Percentiles rank a stretch among this genome's conserved stretches.
Conservation (phyloP, 2,329 filamentous ascomycete genomes). For the Ilyonectria destructans region DNA sequence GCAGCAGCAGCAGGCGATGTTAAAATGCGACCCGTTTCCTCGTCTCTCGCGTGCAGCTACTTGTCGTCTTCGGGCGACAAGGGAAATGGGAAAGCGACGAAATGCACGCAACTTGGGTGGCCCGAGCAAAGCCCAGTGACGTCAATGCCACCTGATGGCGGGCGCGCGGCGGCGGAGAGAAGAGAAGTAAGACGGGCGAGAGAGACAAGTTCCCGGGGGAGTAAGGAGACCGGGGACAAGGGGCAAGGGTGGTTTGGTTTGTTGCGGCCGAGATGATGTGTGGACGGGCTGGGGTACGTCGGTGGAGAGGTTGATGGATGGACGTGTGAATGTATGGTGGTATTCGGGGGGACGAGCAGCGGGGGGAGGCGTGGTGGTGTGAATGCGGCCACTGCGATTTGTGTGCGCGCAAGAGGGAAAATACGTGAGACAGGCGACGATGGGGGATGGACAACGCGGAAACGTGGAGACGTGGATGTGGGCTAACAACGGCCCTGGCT, state of each 20-base stretch:
- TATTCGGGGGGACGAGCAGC: background rate
- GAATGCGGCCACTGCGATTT: constrained; percentile 7
- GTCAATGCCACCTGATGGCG: constrained; percentile 50
- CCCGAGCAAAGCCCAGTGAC: constrained; percentile 41
- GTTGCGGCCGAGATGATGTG: constrained; percentile 20
- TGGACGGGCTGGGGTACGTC: constrained; percentile 10
- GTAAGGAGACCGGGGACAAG: background rate
- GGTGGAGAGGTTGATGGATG: constrained; percentile 4
- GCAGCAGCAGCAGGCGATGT: constrained; percentile 37
- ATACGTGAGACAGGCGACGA: constrained; percentile 1
- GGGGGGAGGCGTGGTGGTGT: constrained; percentile 4
- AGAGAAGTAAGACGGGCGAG: constrained; percentile 34
- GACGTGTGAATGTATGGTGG: constrained; percentile 4
- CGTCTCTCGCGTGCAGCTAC: constrained; percentile 31
- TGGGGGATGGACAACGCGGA: constrained; percentile 14
- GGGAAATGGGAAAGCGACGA: constrained; percentile 10
- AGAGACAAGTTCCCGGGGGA: background rate
- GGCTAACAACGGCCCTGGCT: constrained; percentile 20
- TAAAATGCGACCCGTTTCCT: constrained; percentile 32
- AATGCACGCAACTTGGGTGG: constrained; percentile 29
- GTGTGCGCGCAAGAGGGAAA: constrained; percentile 1
- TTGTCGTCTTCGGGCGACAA: constrained; percentile 30
- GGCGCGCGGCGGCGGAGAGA: constrained; percentile 26
- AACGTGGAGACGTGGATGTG: constrained; percentile 27
- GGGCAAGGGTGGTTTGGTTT: constrained; percentile 7